Percentiles rank a stretch among this genome's conserved stretches.
phyloP scores from a whole-genome alignment of 192 early-diverging fungal genomes.

The Coemansia sp. region DNA sequence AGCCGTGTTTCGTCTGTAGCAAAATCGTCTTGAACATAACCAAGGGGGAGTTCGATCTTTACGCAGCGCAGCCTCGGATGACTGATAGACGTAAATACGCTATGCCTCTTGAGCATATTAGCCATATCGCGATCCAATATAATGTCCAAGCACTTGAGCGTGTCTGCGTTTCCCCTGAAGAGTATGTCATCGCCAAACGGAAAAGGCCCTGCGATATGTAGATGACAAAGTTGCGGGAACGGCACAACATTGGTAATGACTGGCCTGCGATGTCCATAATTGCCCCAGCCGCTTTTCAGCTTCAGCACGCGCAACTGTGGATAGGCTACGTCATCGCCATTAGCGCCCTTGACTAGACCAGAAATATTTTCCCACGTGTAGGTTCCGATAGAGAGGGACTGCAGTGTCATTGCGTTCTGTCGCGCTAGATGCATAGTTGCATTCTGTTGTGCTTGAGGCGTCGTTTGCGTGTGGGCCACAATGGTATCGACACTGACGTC shows the following conservation, averaged over 20 bases:
- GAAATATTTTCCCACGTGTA: not conserved
- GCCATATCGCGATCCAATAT: not conserved
- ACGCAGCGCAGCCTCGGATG: not conserved
- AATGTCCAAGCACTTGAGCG: conserved; percentile 6
- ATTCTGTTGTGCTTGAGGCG: not conserved
- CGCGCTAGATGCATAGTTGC: not conserved
- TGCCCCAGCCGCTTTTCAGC: not conserved
- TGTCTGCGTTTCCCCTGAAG: conserved; percentile 7
- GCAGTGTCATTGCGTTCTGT: not conserved
- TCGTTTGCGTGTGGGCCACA: not conserved
- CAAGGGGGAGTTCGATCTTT: not conserved
- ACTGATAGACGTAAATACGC: conserved; percentile 1
- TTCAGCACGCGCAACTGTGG: not conserved
- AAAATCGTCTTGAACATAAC: not conserved
- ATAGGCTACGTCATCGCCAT: not conserved
- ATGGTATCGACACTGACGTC: not conserved
- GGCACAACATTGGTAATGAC: not conserved
- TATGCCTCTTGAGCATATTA: conserved; percentile 2
- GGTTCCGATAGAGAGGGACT: not conserved
- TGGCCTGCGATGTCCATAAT: no score
- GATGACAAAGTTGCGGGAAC: conserved; percentile 9
- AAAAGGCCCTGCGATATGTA: not conserved
- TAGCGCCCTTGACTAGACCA: conserved; percentile 1
- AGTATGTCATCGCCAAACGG: conserved; percentile 19
- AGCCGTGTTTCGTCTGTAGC: not conserved